Conservation (phyloP, 78 protist genomes). For the Dictyostelium capitatum region DNA sequence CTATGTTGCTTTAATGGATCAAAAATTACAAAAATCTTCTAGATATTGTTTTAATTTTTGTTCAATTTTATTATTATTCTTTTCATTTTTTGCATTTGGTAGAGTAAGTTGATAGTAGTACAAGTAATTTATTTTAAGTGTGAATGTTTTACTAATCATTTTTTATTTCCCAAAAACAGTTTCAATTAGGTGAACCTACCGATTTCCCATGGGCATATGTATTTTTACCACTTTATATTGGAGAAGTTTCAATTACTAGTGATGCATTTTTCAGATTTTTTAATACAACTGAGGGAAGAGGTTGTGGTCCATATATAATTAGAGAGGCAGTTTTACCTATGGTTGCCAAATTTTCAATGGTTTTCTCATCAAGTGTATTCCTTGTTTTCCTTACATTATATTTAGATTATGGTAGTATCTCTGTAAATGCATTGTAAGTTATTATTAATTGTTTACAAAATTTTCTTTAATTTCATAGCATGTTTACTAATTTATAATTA, state of each 20-base stretch:
- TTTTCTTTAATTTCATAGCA: too few relatives aligned
- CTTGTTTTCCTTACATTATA: slow-evolving; percentile 11
- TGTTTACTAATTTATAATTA: too few relatives aligned
- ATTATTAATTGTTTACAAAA: too few relatives aligned
- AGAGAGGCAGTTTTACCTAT: not conserved
- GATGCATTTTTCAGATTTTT: slow-evolving; percentile 15
- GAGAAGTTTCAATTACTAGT: not conserved
- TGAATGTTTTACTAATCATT: not conserved
- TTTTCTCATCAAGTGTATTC: not conserved
- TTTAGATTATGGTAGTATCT: slow-evolving; percentile 18
- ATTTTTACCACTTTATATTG: slow-evolving; percentile 16
- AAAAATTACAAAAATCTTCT: not conserved
- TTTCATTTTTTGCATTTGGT: not conserved
- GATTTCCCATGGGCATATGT: slow-evolving; percentile 9
- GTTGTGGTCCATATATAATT: not conserved
- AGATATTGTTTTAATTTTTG: not conserved
- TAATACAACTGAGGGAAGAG: not conserved
- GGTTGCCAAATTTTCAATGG: not conserved
- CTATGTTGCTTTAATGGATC: not conserved
- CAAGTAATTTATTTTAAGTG: not conserved
- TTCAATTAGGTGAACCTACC: not conserved
- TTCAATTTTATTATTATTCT: not conserved
- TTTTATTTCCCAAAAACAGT: not conserved
- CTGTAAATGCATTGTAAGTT: not conserved
- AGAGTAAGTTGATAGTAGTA: not conserved